phyloP scores from a whole-genome alignment of 1,284 basidiomycete species.

The Neotropicomus parvogracilis region DNA sequence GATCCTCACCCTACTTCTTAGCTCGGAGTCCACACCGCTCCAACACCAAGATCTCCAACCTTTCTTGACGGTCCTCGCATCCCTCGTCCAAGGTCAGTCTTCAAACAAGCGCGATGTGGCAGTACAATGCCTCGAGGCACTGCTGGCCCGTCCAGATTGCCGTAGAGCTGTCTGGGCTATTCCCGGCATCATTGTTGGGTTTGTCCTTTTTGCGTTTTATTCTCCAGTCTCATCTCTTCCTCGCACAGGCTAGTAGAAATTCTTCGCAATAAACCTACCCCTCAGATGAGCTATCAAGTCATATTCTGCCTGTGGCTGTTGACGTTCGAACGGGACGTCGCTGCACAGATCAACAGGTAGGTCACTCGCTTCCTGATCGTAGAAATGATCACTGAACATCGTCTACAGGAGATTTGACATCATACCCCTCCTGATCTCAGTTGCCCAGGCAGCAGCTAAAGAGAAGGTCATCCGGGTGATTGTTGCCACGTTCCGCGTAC shows the following conservation, averaged over 20 bases:
- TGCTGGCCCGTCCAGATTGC: slow-evolving; percentile 80
- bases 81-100: slow-evolving; percentile 59
- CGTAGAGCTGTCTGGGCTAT: slow-evolving; percentile 71
- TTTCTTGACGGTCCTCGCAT: slow-evolving; percentile 63
- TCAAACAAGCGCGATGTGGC: slow-evolving; percentile 82
- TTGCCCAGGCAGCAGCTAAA: slow-evolving; percentile 89
- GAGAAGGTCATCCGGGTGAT: slow-evolving; percentile 98
- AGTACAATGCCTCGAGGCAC: slow-evolving; percentile 84
- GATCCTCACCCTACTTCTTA: slow-evolving; percentile 83
- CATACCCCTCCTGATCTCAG: slow-evolving; percentile 81
- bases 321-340: slow-evolving; percentile 84
- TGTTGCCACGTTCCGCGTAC: slow-evolving; percentile 84
- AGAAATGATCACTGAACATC: not conserved
- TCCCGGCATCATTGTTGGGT: slow-evolving; percentile 67
- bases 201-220: slow-evolving; percentile 11
- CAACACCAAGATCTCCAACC: slow-evolving; percentile 59
- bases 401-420: slow-evolving; percentile 77
- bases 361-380: slow-evolving; percentile 1
- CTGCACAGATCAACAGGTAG: slow-evolving; percentile 80
- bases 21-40: slow-evolving; percentile 53
- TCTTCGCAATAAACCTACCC: slow-evolving; percentile 68
- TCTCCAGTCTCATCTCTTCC: not conserved
- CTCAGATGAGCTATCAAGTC: slow-evolving; percentile 96
- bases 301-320: slow-evolving; percentile 92
- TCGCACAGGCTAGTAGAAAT: slow-evolving; percentile 68